Percentiles rank a stretch among this genome's conserved stretches.
Evolutionary conservation across 208 protist species (phyloP).

Genomic region (Trypanosoma rangeli): DNA sequence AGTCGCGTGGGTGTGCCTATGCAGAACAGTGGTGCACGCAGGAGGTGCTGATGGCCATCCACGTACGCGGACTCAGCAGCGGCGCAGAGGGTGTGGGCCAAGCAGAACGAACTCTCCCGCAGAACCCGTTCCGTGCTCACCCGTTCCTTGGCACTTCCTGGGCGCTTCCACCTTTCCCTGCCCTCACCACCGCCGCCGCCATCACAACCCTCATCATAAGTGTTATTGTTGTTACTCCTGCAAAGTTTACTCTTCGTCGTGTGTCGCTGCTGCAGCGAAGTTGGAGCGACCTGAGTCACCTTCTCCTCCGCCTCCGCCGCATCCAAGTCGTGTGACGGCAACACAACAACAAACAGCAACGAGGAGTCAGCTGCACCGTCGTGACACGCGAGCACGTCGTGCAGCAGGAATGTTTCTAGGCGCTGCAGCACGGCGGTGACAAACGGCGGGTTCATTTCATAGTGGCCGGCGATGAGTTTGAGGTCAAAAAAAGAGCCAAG

Average conservation of each 20-base stretch:
- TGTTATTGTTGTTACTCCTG: not conserved
- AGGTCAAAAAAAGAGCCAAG: constrained; percentile 86
- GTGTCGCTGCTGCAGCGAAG: not conserved
- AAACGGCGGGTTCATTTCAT: constrained; percentile 88
- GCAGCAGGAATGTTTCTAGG: constrained; percentile 41
- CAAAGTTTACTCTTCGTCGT: not conserved
- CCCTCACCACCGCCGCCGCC: not conserved
- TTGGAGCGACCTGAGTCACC: not conserved
- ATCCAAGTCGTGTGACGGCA: constrained; percentile 72
- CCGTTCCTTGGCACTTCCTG: not conserved
- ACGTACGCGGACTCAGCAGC: constrained; percentile 62
- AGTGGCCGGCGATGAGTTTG: constrained; percentile 43
- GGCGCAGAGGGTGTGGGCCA: constrained; percentile 47
- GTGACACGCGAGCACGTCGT: constrained; percentile 23
- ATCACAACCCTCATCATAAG: not conserved
- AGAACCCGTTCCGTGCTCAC: constrained; percentile 39
- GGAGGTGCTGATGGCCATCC: constrained; percentile 72
- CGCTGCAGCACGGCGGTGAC: constrained; percentile 63
- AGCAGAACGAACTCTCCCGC: constrained; percentile 53
- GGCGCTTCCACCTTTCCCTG: not conserved
- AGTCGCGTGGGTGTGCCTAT: constrained; percentile 71
- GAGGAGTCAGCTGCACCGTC: constrained; percentile 12
- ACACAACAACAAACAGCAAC: constrained; percentile 60
- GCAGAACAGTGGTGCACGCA: constrained; percentile 63
- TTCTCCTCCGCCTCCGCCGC: constrained; percentile 20